Percentiles rank a stretch among this genome's conserved stretches.
Evolutionary conservation across 23 red algal species (phyloP).

Genomic region (Gracilariopsis chorda): DNA sequence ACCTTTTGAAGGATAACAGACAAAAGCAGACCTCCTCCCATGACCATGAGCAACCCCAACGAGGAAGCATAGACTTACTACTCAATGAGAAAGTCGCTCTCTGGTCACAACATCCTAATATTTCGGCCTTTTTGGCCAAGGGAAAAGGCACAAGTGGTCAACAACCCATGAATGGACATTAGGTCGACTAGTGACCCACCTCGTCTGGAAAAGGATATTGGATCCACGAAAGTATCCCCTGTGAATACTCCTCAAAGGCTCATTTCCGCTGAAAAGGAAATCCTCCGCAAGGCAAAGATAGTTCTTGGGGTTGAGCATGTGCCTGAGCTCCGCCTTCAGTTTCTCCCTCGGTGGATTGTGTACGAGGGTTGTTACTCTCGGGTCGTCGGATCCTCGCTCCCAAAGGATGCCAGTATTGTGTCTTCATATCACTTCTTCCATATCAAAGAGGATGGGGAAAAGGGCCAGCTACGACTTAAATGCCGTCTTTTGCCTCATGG

Average conservation of each 20-base stretch:
- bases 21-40: no score
- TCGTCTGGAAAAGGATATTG: not conserved
- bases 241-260: no score
- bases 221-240: no score
- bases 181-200: not conserved
- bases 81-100: not conserved
- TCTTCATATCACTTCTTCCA: slow-evolving; percentile 47
- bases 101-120: not conserved
- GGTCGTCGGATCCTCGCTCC: not conserved
- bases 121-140: not conserved
- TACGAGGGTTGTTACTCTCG: not conserved
- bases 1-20: no score
- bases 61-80: not conserved
- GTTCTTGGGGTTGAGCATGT: no score
- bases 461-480: slow-evolving; percentile 8
- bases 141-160: not conserved
- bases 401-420: not conserved
- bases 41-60: not conserved
- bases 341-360: slow-evolving; percentile 13
- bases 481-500: slow-evolving; percentile 20
- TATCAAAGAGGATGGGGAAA: slow-evolving; percentile 9
- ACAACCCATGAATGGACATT: not conserved
- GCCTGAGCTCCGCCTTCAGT: not conserved
- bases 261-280: no score
- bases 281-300: no score